Percentiles rank a stretch among this genome's conserved stretches.
Conservation (phyloP, 192 early-diverging fungal species). For the Gaertneriomyces semiglobifer region DNA sequence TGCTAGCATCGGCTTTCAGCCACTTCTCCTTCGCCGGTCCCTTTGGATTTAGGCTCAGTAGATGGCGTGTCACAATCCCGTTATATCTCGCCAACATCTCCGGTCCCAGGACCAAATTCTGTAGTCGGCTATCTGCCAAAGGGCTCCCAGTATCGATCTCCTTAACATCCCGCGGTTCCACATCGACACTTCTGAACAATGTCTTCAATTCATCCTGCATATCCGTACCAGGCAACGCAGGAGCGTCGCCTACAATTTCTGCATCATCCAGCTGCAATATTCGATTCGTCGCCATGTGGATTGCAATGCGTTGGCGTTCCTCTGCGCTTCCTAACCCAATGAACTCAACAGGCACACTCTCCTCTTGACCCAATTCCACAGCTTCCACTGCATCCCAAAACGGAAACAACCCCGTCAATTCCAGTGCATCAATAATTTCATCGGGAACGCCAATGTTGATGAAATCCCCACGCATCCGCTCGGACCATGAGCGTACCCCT, state of each 20-base stretch:
- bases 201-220: slow-evolving; percentile 5
- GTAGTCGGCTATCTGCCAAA: slow-evolving; percentile 15
- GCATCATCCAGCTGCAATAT: neutral
- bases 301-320: slow-evolving; percentile 13
- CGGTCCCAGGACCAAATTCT: slow-evolving; percentile 24
- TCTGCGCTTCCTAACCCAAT: slow-evolving; percentile 24
- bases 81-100: slow-evolving; percentile 12
- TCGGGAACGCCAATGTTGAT: slow-evolving; percentile 20
- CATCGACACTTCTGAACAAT: slow-evolving; percentile 16
- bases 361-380: slow-evolving; percentile 7
- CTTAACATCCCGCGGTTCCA: slow-evolving; percentile 4
- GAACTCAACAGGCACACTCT: slow-evolving; percentile 22
- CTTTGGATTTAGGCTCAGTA: neutral
- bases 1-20: slow-evolving; percentile 8
- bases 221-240: neutral
- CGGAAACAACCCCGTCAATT: slow-evolving; percentile 22
- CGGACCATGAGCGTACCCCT: slow-evolving; percentile 23
- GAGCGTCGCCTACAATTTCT: neutral
- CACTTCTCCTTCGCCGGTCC: slow-evolving; percentile 7
- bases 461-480: slow-evolving; percentile 12
- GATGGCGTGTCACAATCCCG: slow-evolving; percentile 10
- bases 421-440: slow-evolving; percentile 18
- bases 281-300: slow-evolving; percentile 1
- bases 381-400: slow-evolving; percentile 21
- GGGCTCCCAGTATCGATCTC: slow-evolving; percentile 9